phyloP scores from a whole-genome alignment of 2,329 filamentous ascomycete genomes.

The Cercospora sp. region DNA sequence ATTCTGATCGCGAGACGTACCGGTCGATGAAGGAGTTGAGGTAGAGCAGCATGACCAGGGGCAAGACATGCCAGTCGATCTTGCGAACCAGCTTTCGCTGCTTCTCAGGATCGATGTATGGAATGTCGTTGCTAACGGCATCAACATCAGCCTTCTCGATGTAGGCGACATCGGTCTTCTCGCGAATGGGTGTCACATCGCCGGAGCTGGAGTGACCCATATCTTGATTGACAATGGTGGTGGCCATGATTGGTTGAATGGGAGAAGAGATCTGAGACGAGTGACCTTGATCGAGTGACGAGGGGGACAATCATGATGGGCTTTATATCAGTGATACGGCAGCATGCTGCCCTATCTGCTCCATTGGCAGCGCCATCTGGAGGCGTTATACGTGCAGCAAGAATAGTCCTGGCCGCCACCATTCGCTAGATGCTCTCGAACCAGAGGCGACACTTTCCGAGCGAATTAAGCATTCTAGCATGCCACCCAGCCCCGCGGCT shows the following conservation, averaged over 20 bases:
- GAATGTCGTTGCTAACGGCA: neutral
- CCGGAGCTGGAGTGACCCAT: slow-evolving; percentile 10
- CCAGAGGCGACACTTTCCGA: neutral
- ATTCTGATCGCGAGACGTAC: slow-evolving; percentile 37
- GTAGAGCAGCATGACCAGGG: slow-evolving; percentile 71
- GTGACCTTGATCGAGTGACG: neutral
- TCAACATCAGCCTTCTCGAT: slow-evolving; percentile 6
- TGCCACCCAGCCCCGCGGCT: neutral
- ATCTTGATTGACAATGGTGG: neutral
- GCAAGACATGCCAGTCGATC: slow-evolving; percentile 67
- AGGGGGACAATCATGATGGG: neutral
- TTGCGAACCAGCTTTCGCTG: slow-evolving; percentile 65
- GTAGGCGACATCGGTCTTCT: slow-evolving; percentile 4
- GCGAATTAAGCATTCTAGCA: neutral
- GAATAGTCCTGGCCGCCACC: neutral
- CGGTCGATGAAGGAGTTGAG: slow-evolving; percentile 69
- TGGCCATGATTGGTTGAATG: neutral
- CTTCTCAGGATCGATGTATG: slow-evolving; percentile 41
- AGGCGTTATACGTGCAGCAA: neutral
- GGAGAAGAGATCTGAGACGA: neutral
- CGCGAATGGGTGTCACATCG: slow-evolving; percentile 6
- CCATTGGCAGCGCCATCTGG: neutral
- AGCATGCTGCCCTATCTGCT: neutral
- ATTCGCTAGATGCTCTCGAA: neutral
- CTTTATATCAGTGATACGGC: slow-evolving; percentile 1